Base-by-base conservation (phyloP, 768 basidiomycete species). In the Mycena haematopus region DNA sequence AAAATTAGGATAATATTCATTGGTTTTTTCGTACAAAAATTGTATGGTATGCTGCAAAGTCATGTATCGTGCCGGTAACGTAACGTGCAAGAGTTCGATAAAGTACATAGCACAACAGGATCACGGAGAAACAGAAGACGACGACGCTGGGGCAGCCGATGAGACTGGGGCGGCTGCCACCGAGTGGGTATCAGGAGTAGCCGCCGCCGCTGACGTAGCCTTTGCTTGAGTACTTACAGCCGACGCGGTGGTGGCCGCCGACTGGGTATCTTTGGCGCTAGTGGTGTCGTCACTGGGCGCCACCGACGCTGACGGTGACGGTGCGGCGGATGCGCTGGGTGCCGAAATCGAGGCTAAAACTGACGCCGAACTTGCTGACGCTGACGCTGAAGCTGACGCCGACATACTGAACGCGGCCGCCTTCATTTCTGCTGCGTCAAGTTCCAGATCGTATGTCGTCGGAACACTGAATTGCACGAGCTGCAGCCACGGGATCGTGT, bases 401-500 rank as follows among this genome's bases (percentile, higher is more conserved):
- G 66, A 47, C 15, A 54, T 35, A 5, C 68, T 65, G 8, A 70
- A 46, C 57, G 68, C 56, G 54, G 67, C 62, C 27, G 69, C 71
- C 64, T 69, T 69, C 63, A 72, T 56, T 8, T 63, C 62, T 14
- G 58, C 56, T 4, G 59, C 31, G 15, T 44, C 61, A 17, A 79
- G 69, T 6, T 63, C 68, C n/a, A 81, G 65, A 25, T 68, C 55
- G 64, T 89, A 90, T 10, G 70, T 63, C 31, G 86, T 85, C 15
- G 85, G 80, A 8, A 89, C 86, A 47, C 70, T 67, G 42, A 72
- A 74, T 71, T 89, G 86, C 35, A 76, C 72, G 52, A 90, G 76
- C 54, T 88, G 80, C 63, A 90, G 72, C 87, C 87, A 90, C 13
- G 89, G 89, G 45, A 90, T 71, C 60, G 78, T 76, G 67, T 91